These are phyloP conservation scores for Russula lepida DNA, from an alignment of 768 basidiomycete species.

Conservation along the genomic window DNA sequence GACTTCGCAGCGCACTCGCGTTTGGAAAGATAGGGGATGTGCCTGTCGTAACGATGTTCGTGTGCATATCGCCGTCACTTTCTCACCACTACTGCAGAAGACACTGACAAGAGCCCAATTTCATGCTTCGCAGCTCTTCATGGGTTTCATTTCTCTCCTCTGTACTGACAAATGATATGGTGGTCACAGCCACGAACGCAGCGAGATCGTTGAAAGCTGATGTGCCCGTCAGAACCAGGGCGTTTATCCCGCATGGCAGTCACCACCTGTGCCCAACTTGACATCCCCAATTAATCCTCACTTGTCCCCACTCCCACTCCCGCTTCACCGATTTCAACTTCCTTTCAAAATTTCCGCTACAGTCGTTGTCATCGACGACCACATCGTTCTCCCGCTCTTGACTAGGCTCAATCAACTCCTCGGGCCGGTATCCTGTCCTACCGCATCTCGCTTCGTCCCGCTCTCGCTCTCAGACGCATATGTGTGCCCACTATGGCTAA, in stretches of 20 bases:
- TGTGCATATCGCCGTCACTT: constrained; percentile 45
- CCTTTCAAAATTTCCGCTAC: not conserved
- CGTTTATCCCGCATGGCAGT: constrained; percentile 1
- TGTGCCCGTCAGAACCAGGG: constrained; percentile 75
- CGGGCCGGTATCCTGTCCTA: constrained; percentile 52
- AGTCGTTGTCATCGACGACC: constrained; percentile 84
- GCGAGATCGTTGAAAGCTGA: constrained; percentile 70
- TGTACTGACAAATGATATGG: not conserved
- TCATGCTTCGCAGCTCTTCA: constrained; percentile 36
- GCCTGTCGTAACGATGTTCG: constrained; percentile 85
- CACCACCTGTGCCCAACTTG: not conserved
- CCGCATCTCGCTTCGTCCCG: constrained; percentile 71
- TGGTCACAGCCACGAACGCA: constrained; percentile 58
- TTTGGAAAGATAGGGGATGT: constrained; percentile 73
- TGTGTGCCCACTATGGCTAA: constrained; percentile 57
- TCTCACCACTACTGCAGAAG: not conserved
- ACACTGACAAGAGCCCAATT: constrained; percentile 39
- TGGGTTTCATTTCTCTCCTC: not conserved
- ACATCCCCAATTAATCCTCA: no score
- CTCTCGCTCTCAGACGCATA: constrained; percentile 81
- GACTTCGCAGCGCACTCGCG: constrained; percentile 72
- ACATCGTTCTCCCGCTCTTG: constrained; percentile 71
- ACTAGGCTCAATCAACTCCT: constrained; percentile 74
- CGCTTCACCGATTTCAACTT: no score
- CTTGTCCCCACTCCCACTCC: no score